Evolutionary conservation across 768 basidiomycete species (phyloP).

Genomic region (Grammothele lineata): DNA sequence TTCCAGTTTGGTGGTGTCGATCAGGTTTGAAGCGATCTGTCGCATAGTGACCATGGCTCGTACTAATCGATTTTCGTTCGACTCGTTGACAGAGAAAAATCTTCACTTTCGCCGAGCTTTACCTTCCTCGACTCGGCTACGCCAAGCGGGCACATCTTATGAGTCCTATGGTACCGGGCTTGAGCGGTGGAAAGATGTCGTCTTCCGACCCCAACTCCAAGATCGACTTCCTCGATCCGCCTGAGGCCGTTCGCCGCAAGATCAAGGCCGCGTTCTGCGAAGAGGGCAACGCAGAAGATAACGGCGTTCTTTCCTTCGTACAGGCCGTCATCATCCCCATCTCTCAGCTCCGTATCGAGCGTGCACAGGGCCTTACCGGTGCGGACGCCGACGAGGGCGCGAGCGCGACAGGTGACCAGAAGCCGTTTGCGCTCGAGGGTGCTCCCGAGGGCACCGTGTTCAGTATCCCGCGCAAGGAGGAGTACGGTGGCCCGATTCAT

Average conservation of each 20-base stretch:
- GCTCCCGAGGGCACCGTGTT: constrained; percentile 85
- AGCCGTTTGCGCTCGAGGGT: constrained; percentile 58
- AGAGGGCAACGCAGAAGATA: constrained; percentile 83
- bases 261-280: constrained; percentile 92
- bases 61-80: background rate
- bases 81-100: constrained; percentile 74
- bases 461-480: constrained; percentile 70
- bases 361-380: constrained; percentile 36
- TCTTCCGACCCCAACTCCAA: constrained; percentile 97
- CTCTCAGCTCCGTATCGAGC: constrained; percentile 67
- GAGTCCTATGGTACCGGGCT: constrained; percentile 96
- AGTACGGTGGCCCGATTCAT: constrained; percentile 78
- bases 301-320: constrained; percentile 84
- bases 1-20: constrained; percentile 99
- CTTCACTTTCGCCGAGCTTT: constrained; percentile 95
- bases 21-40: no score
- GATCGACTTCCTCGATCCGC: constrained; percentile 92
- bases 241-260: constrained; percentile 82
- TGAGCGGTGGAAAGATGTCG: constrained; percentile 96
- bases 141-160: constrained; percentile 93
- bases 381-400: constrained; percentile 42
- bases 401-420: constrained; percentile 42
- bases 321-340: constrained; percentile 88
- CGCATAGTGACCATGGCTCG: no score
- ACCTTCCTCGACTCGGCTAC: constrained; percentile 92